phyloP scores from a whole-genome alignment of 495 filamentous ascomycete species.

The Penicillium waksmanii region DNA sequence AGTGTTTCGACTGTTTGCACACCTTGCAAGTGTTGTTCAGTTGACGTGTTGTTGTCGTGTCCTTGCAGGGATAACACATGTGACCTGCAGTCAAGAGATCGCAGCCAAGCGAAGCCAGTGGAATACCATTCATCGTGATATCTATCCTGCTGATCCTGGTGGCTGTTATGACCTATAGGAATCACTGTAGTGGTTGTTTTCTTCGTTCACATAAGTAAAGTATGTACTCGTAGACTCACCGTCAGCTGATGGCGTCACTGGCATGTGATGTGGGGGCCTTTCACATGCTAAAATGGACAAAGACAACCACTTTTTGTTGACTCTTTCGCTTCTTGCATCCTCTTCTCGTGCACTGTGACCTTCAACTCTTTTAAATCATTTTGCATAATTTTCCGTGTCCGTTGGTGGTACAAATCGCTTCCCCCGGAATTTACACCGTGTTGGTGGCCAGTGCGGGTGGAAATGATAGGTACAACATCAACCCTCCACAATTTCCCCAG shows the following conservation, averaged over 20 bases:
- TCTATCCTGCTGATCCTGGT: no score
- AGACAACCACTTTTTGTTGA: slow-evolving; percentile 1
- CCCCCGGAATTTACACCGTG: background rate
- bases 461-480: slow-evolving; percentile 40
- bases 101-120: no score
- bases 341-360: background rate
- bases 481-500: background rate
- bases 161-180: no score
- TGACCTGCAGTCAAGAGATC: no score
- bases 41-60: no score
- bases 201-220: no score
- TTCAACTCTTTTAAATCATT: background rate
- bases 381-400: background rate
- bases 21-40: no score
- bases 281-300: slow-evolving; percentile 34
- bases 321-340: slow-evolving; percentile 4
- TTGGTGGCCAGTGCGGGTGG: slow-evolving; percentile 8
- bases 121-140: no score
- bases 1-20: no score
- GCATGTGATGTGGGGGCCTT: slow-evolving; percentile 39
- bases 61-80: no score
- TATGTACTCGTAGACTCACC: no score
- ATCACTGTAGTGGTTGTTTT: no score
- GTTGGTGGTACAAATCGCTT: background rate
- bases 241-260: slow-evolving; percentile 28